Conservation (phyloP, 768 basidiomycete genomes). For the Myochromella boudieri region DNA sequence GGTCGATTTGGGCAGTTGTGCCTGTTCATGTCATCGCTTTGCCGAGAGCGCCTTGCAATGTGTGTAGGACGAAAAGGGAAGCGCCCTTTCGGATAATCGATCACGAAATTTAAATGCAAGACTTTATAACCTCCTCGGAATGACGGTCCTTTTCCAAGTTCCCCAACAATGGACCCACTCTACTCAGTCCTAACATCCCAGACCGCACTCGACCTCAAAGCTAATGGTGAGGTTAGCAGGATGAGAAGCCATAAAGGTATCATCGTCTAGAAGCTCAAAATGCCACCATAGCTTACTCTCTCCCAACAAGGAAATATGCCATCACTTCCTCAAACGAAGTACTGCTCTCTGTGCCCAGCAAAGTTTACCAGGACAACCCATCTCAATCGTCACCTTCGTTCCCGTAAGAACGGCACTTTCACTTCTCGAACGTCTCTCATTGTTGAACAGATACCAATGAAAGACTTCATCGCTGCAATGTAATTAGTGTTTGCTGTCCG, state of each 20-base stretch:
- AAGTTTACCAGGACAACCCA: constrained; percentile 77
- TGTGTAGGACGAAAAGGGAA: not conserved
- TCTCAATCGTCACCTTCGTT: constrained; percentile 70
- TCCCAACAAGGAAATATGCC: constrained; percentile 57
- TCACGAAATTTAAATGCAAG: constrained; percentile 8
- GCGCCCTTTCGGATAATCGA: constrained; percentile 8
- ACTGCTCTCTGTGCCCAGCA: constrained; percentile 66
- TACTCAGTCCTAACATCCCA: constrained; percentile 25
- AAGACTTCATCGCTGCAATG: constrained; percentile 62
- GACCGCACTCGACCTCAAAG: constrained; percentile 35
- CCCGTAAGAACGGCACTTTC: constrained; percentile 47
- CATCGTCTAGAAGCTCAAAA: not conserved
- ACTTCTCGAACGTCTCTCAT: not conserved
- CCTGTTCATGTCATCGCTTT: not conserved
- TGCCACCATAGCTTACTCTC: not conserved
- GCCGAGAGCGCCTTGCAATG: constrained; percentile 5
- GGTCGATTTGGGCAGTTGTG: not conserved
- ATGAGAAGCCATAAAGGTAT: constrained; percentile 44
- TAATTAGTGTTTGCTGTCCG: constrained; percentile 26
- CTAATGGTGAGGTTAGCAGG: constrained; percentile 41
- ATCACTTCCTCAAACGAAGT: constrained; percentile 69
- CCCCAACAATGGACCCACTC: constrained; percentile 28
- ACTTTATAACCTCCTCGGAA: constrained; percentile 33
- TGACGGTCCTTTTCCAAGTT: constrained; percentile 18
- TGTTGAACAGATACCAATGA: constrained; percentile 61